These are phyloP conservation scores for Fusarium napiforme DNA, from an alignment of 2,329 filamentous ascomycete species.

Conservation along the genomic window DNA sequence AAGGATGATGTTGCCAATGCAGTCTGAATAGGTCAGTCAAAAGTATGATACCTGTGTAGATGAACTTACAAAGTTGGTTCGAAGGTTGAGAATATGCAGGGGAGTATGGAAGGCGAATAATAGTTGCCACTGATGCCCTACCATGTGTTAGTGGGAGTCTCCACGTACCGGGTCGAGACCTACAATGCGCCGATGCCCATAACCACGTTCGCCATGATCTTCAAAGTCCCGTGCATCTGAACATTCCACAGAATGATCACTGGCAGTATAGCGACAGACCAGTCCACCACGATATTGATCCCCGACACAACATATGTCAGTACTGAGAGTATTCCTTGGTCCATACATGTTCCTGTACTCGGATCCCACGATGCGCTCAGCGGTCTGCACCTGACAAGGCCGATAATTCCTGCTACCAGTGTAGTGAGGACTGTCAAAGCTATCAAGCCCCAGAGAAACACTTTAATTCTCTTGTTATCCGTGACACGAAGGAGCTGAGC, in stretches of 20 bases:
- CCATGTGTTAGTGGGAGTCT: accelerated
- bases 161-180: accelerated
- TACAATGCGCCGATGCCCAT: constrained; percentile 21
- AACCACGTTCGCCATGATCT: neutral
- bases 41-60: accelerated
- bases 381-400: constrained; percentile 5
- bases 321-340: neutral
- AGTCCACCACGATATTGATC: constrained; percentile 12
- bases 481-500: constrained; percentile 11
- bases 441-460: neutral
- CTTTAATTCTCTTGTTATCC: neutral
- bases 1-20: constrained; percentile 2
- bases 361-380: constrained; percentile 9
- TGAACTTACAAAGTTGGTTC: neutral
- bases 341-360: constrained; percentile 2
- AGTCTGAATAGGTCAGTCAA: neutral
- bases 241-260: constrained; percentile 13
- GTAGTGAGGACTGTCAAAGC: neutral
- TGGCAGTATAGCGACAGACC: constrained; percentile 9
- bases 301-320: constrained; percentile 16
- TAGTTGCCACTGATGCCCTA: constrained; percentile 16
- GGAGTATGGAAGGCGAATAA: constrained; percentile 20
- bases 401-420: neutral
- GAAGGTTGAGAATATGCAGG: neutral
- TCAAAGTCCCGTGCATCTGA: constrained; percentile 9